Base-by-base conservation (phyloP, 192 early-diverging fungal species). In the Paraglomus occultum region DNA sequence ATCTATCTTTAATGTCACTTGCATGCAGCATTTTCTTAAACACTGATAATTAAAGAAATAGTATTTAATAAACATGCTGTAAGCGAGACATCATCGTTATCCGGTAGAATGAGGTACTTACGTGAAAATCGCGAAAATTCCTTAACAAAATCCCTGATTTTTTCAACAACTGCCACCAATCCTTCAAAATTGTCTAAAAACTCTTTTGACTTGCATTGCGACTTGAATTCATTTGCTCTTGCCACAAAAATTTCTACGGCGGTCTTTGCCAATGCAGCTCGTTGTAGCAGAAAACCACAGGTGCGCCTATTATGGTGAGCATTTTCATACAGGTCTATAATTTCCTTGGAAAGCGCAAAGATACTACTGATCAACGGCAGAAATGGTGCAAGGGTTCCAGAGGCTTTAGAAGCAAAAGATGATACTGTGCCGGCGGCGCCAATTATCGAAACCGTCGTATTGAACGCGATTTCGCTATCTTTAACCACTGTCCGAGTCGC, bases 301-400 rank as follows among this genome's bases (percentile, higher is more conserved):
- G 59, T 70, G 14, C 55, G 42, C 50, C 50, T 70, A 39, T 70
- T 70, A 70, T 70, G 67, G 50, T 70, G 54, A 17, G 67, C 67
- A 2, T 18, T 59, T 49, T 70, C 43, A 70, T 70, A 70, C 39
- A 70, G 20, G 2, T 55, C 12, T 5, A 70, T 54, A 22, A 70
- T 54, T 40, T 70, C 67, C 38, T 11, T 9, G n/a, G 59, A 53
- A 20, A 70, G 6, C 47, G 14, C n/a, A 0, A 47, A 8, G n/a
- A 70, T 49, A 18, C 58, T 47, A 10, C 14, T 39, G 46, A 70
- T 70, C n/a, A 70, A 59, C 18, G 67, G 67, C 14, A 70, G 11
- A 49, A 70, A 70, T 38, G 67, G 67, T 59, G 46, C 6, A 17
- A 70, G 31, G 14, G 17, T 18, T n/a, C 59, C 67, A 23, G 46